These are phyloP conservation scores for Triticum monococcum DNA, from an alignment of 176 grass and related monocot genomes.

Conservation along the genomic window DNA sequence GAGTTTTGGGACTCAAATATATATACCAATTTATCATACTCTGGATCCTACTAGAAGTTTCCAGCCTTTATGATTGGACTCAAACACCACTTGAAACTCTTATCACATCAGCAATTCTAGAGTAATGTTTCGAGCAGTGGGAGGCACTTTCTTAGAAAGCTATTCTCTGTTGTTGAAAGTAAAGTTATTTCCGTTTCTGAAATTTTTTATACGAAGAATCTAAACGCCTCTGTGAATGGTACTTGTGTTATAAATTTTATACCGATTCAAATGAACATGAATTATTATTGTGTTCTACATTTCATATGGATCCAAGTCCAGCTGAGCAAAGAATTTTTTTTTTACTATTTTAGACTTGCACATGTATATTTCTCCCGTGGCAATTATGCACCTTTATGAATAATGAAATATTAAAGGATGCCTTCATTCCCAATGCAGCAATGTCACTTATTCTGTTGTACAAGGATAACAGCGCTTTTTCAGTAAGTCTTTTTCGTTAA, in stretches of 20 bases:
- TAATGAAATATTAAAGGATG: neutral
- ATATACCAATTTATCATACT: neutral
- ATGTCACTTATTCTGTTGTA: neutral
- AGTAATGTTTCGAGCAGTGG: neutral
- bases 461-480: neutral
- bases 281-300: neutral
- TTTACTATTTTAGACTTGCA: neutral
- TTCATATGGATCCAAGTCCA: neutral
- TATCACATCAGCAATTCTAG: neutral
- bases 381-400: neutral
- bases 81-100: neutral
- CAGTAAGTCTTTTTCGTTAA: neutral
- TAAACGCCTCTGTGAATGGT: neutral
- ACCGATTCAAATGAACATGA: neutral
- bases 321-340: neutral
- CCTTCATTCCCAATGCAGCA: neutral
- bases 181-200: neutral
- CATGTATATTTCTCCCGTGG: neutral
- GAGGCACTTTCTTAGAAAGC: neutral
- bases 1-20: neutral
- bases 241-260: neutral
- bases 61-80: neutral
- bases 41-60: neutral
- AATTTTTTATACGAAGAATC: neutral
- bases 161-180: neutral